Evolutionary conservation across 139 green algal genomes (phyloP), one percentile per base, ranked within the genome.

Genomic region (Closterium sp.): DNA sequence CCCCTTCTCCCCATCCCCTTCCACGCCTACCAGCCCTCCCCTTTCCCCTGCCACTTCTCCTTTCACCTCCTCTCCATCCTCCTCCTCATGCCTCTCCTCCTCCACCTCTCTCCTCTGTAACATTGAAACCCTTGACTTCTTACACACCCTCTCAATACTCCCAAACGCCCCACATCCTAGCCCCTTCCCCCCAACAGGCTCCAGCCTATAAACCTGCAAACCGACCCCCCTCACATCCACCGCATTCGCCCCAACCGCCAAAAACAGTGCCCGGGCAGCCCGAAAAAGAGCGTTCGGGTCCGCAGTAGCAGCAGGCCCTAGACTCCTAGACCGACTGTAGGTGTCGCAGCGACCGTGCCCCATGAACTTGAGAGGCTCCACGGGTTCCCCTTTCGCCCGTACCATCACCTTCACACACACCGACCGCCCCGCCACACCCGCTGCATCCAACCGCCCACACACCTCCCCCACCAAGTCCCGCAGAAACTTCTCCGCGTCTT

Each of bases 331-430:
- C 31, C 95, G 86, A 88, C 93, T 97, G 0, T 97, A 73, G 92
- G 96, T 98, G 96, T 99, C 97, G 91, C 98, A 99, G 7, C 89
- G 42, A 17, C 98, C 98, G 91, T 97, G 96, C 2, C 98, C 98
- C 92, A 99, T 94, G 92, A 97, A 98, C 94, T 99, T 99, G 38
- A 29, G 19, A n/a, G 94, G 93, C 90, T 97, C 95, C 88, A 97
- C 96, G 0, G 95, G 96, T 0, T 96, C 97, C 30, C 96, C 96
- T 73, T 93, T 91, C 93, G 97, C 96, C 17, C 96, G 94, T 21
- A 95, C 94, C 96, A 98, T 99, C 45, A 98, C 31, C 87, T 98
- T 98, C n/a, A 99, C 94, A 0, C 95, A 97, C 87, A 99, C 29
- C 10, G 79, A 94, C 0, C 97, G 95, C 4, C 96, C 96, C 34